Base-by-base conservation (phyloP, 2,329 filamentous ascomycete genomes). In the Hymenoscyphus linearis region DNA sequence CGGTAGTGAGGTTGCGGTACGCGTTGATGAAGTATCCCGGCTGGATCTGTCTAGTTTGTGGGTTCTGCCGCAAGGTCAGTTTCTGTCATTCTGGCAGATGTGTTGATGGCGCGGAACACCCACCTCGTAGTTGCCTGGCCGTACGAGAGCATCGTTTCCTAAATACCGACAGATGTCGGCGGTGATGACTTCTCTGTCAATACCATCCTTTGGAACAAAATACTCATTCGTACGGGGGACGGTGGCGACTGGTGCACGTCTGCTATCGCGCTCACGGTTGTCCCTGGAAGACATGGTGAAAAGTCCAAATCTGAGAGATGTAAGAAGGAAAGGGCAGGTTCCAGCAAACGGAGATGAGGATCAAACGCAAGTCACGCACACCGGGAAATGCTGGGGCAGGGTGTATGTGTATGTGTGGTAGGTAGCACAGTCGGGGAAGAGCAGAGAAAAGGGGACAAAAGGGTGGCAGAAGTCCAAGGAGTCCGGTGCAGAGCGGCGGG, bases 161-260 rank as follows among this genome's bases (percentile, higher is more conserved):
- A 93, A 82, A 74, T 91, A 93, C 73, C 89, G 88, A 79, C 89
- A 92, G 67, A 93, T 91, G 74, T 93, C 89, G 73, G 88, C 87
- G 65, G 90, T 90, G 76, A 93, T 91, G 70, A 93, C 89, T 76
- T 93, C 89, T 70, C 89, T 86, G 74, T 90, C 88, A 75, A 93
- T 93, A 73, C 89, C 89, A 75, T 91, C 87, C 71, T 87, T 85
- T 53, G 88, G 87, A 60, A 92, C 85, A 75, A 92, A 92, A 74
- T 91, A 92, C 77, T 91, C 88, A 76, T 90, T 90, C 74, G 88
- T 84, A 63, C 83, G 82, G 65, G 77, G 75, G 59, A n/a, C n/a
- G n/a, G 66, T 62, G 60, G 78, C 73, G 58, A 71, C 64, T 76
- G 69, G 65, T 27, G 68, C 73, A 71, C 66, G 68, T 59, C 66